These are phyloP conservation scores for Colletotrichum graminicola DNA, from an alignment of 2,329 filamentous ascomycete genomes.

Conservation along the genomic window DNA sequence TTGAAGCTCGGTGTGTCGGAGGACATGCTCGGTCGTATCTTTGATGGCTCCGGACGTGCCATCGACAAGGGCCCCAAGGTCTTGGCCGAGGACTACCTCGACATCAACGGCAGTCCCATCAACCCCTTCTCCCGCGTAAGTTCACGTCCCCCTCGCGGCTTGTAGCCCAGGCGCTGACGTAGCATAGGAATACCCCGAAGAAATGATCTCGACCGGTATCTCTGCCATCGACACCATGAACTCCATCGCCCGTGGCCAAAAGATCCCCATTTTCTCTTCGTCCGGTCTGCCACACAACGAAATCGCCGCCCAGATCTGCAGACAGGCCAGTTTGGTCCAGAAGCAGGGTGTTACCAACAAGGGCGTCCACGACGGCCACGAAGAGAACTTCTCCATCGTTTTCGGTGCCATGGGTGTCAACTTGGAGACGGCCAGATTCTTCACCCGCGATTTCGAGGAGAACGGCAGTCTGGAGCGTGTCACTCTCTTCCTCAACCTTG, in stretches of 20 bases:
- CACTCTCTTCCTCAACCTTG: constrained; percentile 98
- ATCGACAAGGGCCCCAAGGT: constrained; percentile 99
- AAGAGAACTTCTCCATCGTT: constrained; percentile 99
- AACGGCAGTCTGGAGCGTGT: constrained; percentile 98
- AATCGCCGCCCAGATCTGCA: constrained; percentile 98
- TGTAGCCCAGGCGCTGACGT: constrained; percentile 41
- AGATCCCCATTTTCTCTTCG: constrained; percentile 99
- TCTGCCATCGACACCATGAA: constrained; percentile 99
- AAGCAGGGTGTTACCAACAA: constrained; percentile 84
- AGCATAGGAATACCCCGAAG: constrained; percentile 91
- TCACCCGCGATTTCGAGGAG: constrained; percentile 98
- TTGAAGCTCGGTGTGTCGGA: constrained; percentile 99
- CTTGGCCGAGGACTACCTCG: constrained; percentile 95
- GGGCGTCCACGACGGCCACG: constrained; percentile 94
- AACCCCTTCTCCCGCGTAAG: constrained; percentile 96
- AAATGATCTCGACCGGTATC: constrained; percentile 99
- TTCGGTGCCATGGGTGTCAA: constrained; percentile 99
- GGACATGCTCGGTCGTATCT: constrained; percentile 99
- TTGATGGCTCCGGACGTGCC: constrained; percentile 96
- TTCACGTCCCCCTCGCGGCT: constrained; percentile 32
- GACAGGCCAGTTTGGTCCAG: constrained; percentile 93
- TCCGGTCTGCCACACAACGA: constrained; percentile 99
- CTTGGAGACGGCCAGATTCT: constrained; percentile 98
- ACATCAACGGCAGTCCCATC: constrained; percentile 99
- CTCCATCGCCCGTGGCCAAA: constrained; percentile 97